These are phyloP conservation scores for Colletotrichum sp. DNA, from an alignment of 2,329 filamentous ascomycete genomes.

Conservation along the genomic window DNA sequence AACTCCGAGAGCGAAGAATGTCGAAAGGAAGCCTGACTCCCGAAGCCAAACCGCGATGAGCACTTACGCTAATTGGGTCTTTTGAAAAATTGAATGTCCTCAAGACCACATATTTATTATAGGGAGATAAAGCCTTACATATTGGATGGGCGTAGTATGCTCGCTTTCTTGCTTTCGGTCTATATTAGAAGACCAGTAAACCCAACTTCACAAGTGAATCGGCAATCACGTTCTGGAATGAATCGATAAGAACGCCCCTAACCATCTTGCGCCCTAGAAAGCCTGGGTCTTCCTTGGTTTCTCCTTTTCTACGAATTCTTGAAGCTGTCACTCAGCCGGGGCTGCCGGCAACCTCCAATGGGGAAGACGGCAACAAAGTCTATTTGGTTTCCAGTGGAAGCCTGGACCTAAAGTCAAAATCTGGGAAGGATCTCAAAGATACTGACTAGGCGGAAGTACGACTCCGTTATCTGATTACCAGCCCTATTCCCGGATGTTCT, in stretches of 20 bases:
- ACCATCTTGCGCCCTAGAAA: background rate
- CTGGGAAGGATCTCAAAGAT: background rate
- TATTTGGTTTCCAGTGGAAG: background rate
- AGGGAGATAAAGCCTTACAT: fast-evolving
- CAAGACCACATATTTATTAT: background rate
- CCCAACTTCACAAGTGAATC: background rate
- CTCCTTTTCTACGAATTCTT: background rate
- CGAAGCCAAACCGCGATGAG: background rate
- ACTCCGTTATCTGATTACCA: background rate
- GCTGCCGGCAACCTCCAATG: background rate
- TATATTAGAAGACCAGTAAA: fast-evolving
- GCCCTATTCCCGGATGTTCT: background rate
- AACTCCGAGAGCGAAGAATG: background rate
- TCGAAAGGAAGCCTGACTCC: background rate
- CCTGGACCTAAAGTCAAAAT: background rate
- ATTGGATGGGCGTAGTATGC: background rate
- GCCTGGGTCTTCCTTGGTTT: background rate
- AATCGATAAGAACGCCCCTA: fast-evolving
- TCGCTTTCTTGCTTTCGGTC: background rate
- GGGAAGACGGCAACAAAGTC: background rate
- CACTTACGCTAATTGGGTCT: background rate
- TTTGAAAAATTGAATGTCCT: fast-evolving
- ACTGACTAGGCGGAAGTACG: background rate
- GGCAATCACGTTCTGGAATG: background rate
- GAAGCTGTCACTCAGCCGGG: background rate